Evolutionary conservation across 768 basidiomycete species (phyloP).

Genomic region (Cantharellus cinnabarinus): DNA sequence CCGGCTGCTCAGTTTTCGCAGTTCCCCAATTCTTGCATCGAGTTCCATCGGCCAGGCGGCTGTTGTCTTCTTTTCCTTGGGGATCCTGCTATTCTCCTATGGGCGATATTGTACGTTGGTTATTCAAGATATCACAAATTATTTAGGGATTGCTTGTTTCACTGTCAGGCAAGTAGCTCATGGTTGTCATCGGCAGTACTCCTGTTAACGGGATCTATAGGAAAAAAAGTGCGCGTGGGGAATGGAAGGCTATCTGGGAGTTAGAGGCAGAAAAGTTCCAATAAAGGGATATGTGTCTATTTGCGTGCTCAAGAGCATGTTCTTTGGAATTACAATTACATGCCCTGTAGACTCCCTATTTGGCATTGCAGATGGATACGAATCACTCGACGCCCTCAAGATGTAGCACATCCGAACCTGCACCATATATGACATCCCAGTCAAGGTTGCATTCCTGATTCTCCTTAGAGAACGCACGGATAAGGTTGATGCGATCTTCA

Average conservation of each 20-base stretch:
- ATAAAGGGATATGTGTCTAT: not conserved
- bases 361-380: not conserved
- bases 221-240: not conserved
- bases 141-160: conserved; percentile 87
- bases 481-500: conserved; percentile 21
- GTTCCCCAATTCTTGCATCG: conserved; percentile 58
- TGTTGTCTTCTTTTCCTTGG: conserved; percentile 53
- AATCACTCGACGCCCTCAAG: not conserved
- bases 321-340: no score
- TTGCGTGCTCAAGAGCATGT: not conserved
- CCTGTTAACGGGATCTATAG: not conserved
- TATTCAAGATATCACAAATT: conserved; percentile 72
- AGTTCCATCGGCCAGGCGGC: conserved; percentile 37
- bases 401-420: conserved; percentile 50
- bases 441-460: conserved; percentile 50
- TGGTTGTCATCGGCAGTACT: not conserved
- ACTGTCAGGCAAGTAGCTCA: conserved; percentile 33
- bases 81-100: conserved; percentile 48
- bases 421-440: conserved; percentile 45
- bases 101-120: conserved; percentile 64
- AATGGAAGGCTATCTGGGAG: not conserved
- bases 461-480: conserved; percentile 52
- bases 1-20: conserved; percentile 9
- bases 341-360: no score
- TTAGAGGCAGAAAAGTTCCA: not conserved